These are phyloP conservation scores for Russula sp. DNA, from an alignment of 768 basidiomycete genomes.

Conservation along the genomic window DNA sequence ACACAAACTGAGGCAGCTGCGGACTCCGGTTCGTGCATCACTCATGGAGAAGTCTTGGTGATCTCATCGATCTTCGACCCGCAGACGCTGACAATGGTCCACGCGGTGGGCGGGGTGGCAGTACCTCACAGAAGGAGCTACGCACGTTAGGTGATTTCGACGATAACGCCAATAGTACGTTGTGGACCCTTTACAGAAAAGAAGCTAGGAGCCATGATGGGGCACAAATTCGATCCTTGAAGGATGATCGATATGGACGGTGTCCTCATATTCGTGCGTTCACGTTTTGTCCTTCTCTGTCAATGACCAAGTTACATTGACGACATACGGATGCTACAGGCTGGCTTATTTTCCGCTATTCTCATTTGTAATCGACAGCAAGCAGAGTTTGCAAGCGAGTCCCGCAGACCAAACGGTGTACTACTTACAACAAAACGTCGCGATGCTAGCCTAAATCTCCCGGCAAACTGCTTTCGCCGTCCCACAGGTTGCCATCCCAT, in stretches of 20 bases:
- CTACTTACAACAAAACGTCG: slow-evolving; percentile 3
- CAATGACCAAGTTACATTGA: not conserved
- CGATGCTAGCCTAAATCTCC: slow-evolving; percentile 10
- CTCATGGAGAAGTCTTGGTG: no score
- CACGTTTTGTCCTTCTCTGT: not conserved
- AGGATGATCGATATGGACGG: slow-evolving; percentile 36
- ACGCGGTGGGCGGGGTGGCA: not conserved
- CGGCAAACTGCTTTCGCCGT: slow-evolving; percentile 2
- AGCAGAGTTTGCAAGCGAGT: not conserved
- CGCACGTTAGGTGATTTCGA: slow-evolving; percentile 25
- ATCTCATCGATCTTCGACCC: not conserved
- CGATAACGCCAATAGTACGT: slow-evolving; percentile 33
- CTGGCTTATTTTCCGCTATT: slow-evolving; percentile 12
- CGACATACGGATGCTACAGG: not conserved
- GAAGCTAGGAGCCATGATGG: slow-evolving; percentile 26
- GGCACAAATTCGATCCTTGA: slow-evolving; percentile 33
- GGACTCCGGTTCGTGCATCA: no score
- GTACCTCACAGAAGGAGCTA: not conserved
- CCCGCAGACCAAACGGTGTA: not conserved
- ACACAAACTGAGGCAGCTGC: no score
- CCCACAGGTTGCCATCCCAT: not conserved
- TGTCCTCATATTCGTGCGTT: slow-evolving; percentile 25
- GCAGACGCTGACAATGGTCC: not conserved
- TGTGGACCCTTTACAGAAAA: slow-evolving; percentile 36
- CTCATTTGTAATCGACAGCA: slow-evolving; percentile 9